Percentiles rank a stretch among this genome's conserved stretches.
Evolutionary conservation across 192 early-diverging fungal genomes (phyloP).

Genomic region (Polychytrium aggregatum): DNA sequence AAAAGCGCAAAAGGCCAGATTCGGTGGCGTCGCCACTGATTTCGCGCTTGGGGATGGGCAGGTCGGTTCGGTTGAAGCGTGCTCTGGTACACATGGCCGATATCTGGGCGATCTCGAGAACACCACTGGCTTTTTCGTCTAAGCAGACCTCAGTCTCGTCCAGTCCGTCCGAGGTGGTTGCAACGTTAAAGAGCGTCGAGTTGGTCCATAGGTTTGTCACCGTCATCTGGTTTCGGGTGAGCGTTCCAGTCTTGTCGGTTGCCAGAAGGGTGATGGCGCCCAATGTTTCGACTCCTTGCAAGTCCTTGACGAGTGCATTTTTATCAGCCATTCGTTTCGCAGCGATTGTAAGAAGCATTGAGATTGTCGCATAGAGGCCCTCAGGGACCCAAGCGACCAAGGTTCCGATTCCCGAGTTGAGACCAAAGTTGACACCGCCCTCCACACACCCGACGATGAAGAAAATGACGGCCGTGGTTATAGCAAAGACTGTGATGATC

Average conservation of each 20-base stretch:
- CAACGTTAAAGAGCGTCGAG: slow-evolving; percentile 56
- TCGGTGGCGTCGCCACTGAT: slow-evolving; percentile 93
- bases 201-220: slow-evolving; percentile 85
- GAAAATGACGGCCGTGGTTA: slow-evolving; percentile 68
- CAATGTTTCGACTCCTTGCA: slow-evolving; percentile 92
- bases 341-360: slow-evolving; percentile 78
- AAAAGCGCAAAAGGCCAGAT: slow-evolving; percentile 76
- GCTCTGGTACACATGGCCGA: slow-evolving; percentile 22
- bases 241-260: slow-evolving; percentile 95
- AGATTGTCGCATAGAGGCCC: slow-evolving; percentile 88
- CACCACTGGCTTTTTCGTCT: too few species aligned
- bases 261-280: slow-evolving; percentile 94
- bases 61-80: slow-evolving; percentile 39
- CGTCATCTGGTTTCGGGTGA: slow-evolving; percentile 96
- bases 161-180: slow-evolving; percentile 80
- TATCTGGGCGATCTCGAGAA: slow-evolving; percentile 38
- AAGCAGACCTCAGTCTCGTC: too few species aligned
- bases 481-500: slow-evolving; percentile 72
- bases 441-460: slow-evolving; percentile 67
- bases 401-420: slow-evolving; percentile 83
- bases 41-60: slow-evolving; percentile 51
- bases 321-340: slow-evolving; percentile 85
- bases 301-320: slow-evolving; percentile 90
- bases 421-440: slow-evolving; percentile 12
- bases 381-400: slow-evolving; percentile 84